These are phyloP conservation scores for Prunus armeniaca DNA, from an alignment of 306 rosid species.

Conservation along the genomic window DNA sequence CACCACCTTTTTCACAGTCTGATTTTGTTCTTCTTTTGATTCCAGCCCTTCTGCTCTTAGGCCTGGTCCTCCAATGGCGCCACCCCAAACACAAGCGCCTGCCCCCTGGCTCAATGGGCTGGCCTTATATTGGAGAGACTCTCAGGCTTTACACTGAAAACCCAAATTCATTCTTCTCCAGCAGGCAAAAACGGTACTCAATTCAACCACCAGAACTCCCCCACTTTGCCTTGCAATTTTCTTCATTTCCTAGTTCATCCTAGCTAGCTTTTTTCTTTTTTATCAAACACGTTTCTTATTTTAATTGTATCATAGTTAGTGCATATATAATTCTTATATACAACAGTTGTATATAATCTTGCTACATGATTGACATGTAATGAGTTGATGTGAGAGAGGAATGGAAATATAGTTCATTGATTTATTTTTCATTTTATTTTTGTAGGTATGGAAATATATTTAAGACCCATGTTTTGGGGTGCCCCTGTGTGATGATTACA, in stretches of 20 bases:
- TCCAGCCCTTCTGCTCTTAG: slow-evolving; percentile 26
- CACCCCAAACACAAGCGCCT: slow-evolving; percentile 37
- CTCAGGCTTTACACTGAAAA: slow-evolving; percentile 66
- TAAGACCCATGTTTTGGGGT: slow-evolving; percentile 80
- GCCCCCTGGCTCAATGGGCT: slow-evolving; percentile 94
- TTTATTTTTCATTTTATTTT: not conserved
- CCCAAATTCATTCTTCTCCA: slow-evolving; percentile 76
- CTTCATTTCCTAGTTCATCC: not conserved
- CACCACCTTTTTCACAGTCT: not conserved
- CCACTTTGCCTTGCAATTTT: not conserved
- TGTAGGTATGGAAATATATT: slow-evolving; percentile 74
- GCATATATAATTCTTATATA: not conserved
- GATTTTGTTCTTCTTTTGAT: slow-evolving; percentile 7
- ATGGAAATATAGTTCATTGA: no score
- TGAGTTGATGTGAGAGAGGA: not conserved
- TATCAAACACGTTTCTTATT: not conserved
- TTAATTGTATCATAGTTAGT: not conserved
- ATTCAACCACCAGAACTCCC: not conserved
- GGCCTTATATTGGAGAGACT: slow-evolving; percentile 89
- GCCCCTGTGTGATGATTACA: slow-evolving; percentile 88
- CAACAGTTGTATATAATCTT: not conserved
- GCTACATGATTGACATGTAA: not conserved
- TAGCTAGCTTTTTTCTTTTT: not conserved
- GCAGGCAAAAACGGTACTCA: slow-evolving; percentile 54
- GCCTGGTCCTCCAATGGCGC: slow-evolving; percentile 43